phyloP scores from a whole-genome alignment of 2,329 filamentous ascomycete genomes.

The Apiospora phragmitis region DNA sequence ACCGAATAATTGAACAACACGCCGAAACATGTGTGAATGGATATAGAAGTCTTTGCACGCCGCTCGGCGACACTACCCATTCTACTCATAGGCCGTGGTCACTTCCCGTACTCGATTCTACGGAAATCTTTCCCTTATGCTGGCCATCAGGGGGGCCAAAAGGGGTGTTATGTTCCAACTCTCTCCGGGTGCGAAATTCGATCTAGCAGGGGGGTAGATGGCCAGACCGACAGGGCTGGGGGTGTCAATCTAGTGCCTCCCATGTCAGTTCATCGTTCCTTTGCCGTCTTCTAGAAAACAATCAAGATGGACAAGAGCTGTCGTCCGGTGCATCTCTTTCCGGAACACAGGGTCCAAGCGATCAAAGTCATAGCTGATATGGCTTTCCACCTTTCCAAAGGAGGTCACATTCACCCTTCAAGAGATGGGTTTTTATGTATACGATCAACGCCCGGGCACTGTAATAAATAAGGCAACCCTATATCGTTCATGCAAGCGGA shows the following conservation, averaged over 20 bases:
- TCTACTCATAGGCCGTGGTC: background rate
- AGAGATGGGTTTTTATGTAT: background rate
- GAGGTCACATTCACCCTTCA: background rate
- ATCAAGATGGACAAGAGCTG: background rate
- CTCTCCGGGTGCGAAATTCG: background rate
- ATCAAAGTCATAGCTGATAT: background rate
- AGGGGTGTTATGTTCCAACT: conserved; percentile 3
- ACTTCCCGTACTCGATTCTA: background rate
- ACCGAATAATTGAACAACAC: conserved; percentile 2
- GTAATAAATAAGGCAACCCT: background rate
- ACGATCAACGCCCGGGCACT: background rate
- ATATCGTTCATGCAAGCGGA: conserved; percentile 1
- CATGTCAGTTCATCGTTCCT: background rate
- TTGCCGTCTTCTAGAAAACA: conserved; percentile 3
- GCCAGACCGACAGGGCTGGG: background rate
- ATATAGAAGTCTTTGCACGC: background rate
- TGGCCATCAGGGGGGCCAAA: background rate
- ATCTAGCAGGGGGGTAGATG: conserved; percentile 5
- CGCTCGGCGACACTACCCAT: background rate
- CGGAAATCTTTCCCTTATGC: background rate
- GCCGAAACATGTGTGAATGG: conserved; percentile 1
- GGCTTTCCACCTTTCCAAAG: background rate
- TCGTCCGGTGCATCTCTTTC: background rate
- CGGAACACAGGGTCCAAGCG: background rate
- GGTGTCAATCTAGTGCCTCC: background rate